Conservation (phyloP, 495 filamentous ascomycete genomes). For the Daldinia bambusicola region DNA sequence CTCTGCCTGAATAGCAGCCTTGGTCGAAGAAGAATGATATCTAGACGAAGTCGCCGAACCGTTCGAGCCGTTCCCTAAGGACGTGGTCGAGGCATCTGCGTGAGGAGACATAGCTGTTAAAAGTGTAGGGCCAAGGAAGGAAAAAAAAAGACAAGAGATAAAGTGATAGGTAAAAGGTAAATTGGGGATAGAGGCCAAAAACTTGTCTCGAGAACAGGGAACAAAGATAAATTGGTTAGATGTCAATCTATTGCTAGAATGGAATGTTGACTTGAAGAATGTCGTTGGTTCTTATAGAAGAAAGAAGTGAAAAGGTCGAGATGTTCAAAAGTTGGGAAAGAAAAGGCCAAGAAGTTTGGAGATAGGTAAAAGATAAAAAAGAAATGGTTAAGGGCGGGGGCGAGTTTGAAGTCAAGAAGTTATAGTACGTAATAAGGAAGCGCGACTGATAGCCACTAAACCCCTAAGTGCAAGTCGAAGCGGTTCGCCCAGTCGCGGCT, state of each 20-base stretch:
- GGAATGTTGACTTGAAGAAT: neutral
- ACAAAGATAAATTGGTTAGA: conserved; percentile 1
- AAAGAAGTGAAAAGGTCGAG: neutral
- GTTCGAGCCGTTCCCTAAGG: conserved; percentile 27
- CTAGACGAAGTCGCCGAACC: conserved; percentile 54
- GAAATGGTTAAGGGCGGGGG: conserved; percentile 45
- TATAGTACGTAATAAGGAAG: conserved; percentile 49
- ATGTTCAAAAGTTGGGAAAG: neutral
- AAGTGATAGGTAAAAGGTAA: neutral
- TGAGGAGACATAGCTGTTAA: conserved; percentile 64
- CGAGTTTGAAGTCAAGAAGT: conserved; percentile 33
- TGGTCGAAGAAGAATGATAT: conserved; percentile 85
- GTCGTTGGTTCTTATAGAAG: conserved; percentile 2
- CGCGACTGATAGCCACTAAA: conserved; percentile 56
- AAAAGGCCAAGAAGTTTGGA: conserved; percentile 2
- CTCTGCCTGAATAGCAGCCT: conserved; percentile 81
- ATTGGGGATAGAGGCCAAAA: conserved; percentile 5
- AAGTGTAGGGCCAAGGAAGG: conserved; percentile 11
- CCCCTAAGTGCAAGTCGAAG: conserved; percentile 76
- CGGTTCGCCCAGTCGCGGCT: conserved; percentile 49
- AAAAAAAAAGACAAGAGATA: conserved; percentile 18
- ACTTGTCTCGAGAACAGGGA: neutral
- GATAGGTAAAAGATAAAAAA: conserved; percentile 8
- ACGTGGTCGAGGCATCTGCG: conserved; percentile 56
- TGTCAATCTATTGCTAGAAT: conserved; percentile 32